Percentiles rank a stretch among this genome's conserved stretches.
These are phyloP conservation scores for Teratosphaeriaceae sp. DNA, from an alignment of 2,329 filamentous ascomycete species.

Conservation along the genomic window DNA sequence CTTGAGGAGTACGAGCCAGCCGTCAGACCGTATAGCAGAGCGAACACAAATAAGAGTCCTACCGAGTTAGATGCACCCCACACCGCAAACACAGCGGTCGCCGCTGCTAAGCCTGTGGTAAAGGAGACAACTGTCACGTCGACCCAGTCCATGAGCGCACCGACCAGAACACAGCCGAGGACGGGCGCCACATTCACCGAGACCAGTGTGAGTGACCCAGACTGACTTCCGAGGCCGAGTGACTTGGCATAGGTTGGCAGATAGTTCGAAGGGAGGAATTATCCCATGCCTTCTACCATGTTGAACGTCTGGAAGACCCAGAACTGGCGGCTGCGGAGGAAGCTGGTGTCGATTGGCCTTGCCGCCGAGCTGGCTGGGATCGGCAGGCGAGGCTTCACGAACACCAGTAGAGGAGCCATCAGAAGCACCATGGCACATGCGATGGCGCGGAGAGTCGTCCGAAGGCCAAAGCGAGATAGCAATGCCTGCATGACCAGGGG, in stretches of 20 bases:
- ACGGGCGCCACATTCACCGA: constrained; percentile 35
- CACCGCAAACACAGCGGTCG: constrained; percentile 35
- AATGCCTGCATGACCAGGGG: constrained; percentile 40
- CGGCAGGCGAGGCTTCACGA: constrained; percentile 22
- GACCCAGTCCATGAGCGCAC: constrained; percentile 33
- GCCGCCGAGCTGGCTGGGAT: constrained; percentile 17
- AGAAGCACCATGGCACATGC: constrained; percentile 7
- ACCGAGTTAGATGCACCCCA: constrained; percentile 40
- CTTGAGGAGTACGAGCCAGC: constrained; percentile 34
- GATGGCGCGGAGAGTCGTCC: constrained; percentile 4
- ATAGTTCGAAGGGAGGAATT: constrained; percentile 29
- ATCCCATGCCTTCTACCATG: constrained; percentile 36
- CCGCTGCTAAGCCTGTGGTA: constrained; percentile 31
- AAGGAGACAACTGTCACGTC: constrained; percentile 33
- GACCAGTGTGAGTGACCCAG: constrained; percentile 34
- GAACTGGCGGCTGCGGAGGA: constrained; percentile 31
- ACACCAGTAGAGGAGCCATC: constrained; percentile 8
- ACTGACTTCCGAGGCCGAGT: constrained; percentile 28
- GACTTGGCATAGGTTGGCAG: constrained; percentile 35
- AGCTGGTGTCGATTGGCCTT: constrained; percentile 30
- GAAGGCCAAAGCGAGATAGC: constrained; percentile 34
- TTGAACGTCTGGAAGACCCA: constrained; percentile 39
- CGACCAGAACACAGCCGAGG: constrained; percentile 34
- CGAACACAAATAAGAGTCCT: constrained; percentile 36
- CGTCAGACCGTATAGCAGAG: constrained; percentile 36